These are phyloP conservation scores for Agaricus subrufescens DNA, from an alignment of 768 basidiomycete species.

Conservation along the genomic window DNA sequence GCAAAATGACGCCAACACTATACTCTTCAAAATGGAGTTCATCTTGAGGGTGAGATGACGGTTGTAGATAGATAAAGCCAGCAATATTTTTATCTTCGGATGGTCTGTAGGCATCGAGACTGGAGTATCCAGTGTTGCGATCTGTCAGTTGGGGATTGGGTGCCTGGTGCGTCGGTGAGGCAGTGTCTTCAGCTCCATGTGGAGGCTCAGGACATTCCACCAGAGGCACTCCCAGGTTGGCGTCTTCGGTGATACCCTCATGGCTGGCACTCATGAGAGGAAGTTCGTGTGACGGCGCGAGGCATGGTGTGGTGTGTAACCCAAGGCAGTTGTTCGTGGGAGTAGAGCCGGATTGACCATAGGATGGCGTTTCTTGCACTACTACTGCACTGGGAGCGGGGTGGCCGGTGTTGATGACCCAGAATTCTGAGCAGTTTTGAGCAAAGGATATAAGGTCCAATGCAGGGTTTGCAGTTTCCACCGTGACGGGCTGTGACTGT, in stretches of 20 bases:
- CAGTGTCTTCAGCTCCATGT: not conserved
- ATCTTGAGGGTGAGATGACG: slow-evolving; percentile 23
- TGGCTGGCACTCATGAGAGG: too few species aligned
- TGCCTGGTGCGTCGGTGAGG: not conserved
- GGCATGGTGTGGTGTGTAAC: not conserved
- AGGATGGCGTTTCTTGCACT: slow-evolving; percentile 4
- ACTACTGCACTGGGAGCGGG: not conserved
- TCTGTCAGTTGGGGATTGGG: not conserved
- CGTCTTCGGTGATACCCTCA: not conserved
- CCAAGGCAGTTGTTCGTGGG: not conserved
- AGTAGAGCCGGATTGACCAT: not conserved
- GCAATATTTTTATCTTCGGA: slow-evolving; percentile 13
- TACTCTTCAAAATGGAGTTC: slow-evolving; percentile 37
- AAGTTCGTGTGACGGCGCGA: not conserved
- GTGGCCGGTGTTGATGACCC: slow-evolving; percentile 28
- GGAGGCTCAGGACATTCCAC: not conserved
- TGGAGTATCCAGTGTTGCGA: not conserved
- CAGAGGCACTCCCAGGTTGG: not conserved
- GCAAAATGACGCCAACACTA: slow-evolving; percentile 52
- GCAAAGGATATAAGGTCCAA: slow-evolving; percentile 40
- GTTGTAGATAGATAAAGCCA: slow-evolving; percentile 40
- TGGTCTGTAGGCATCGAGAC: not conserved
- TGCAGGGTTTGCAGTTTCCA: slow-evolving; percentile 32
- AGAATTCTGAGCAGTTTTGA: slow-evolving; percentile 29
- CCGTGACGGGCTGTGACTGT: slow-evolving; percentile 34